phyloP scores from a whole-genome alignment of 2,329 filamentous ascomycete genomes.

The Cryoendolithus antarcticus region DNA sequence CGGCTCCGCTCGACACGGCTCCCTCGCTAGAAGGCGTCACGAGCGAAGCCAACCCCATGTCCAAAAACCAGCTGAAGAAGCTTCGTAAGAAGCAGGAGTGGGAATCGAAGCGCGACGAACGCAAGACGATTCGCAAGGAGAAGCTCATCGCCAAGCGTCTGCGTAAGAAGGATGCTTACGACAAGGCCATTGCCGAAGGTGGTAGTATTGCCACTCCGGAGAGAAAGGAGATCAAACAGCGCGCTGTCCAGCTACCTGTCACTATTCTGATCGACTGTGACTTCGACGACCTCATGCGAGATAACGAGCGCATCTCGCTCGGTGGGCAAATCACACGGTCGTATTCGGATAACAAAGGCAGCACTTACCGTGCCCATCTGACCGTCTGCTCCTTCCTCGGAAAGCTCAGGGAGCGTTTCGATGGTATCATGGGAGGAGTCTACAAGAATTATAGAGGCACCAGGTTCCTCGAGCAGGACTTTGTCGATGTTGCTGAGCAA shows the following conservation, averaged over 20 bases:
- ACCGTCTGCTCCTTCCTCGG: slow-evolving; percentile 69
- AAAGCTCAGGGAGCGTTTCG: slow-evolving; percentile 62
- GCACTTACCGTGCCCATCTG: slow-evolving; percentile 57
- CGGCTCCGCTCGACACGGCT: background rate
- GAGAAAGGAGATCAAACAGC: slow-evolving; percentile 14
- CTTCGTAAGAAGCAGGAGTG: slow-evolving; percentile 58
- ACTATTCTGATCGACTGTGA: slow-evolving; percentile 80
- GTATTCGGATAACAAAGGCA: slow-evolving; percentile 75
- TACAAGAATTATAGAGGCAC: slow-evolving; percentile 73
- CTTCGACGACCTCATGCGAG: slow-evolving; percentile 81
- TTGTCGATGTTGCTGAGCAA: slow-evolving; percentile 52
- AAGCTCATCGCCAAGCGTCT: slow-evolving; percentile 42
- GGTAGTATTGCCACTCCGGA: slow-evolving; percentile 3
- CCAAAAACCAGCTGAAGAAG: slow-evolving; percentile 81
- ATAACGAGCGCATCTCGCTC: slow-evolving; percentile 74
- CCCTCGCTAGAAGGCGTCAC: background rate
- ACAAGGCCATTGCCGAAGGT: slow-evolving; percentile 11
- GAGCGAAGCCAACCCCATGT: slow-evolving; percentile 35
- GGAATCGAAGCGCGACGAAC: slow-evolving; percentile 55
- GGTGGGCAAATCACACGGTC: slow-evolving; percentile 71
- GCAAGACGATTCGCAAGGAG: slow-evolving; percentile 47
- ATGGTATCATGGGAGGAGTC: slow-evolving; percentile 57
- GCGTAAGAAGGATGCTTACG: slow-evolving; percentile 28
- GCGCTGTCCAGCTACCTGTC: slow-evolving; percentile 53
- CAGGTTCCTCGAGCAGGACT: slow-evolving; percentile 61